Evolutionary conservation across 1,284 basidiomycete genomes (phyloP).

Genomic region (Rhodotorula sp.): DNA sequence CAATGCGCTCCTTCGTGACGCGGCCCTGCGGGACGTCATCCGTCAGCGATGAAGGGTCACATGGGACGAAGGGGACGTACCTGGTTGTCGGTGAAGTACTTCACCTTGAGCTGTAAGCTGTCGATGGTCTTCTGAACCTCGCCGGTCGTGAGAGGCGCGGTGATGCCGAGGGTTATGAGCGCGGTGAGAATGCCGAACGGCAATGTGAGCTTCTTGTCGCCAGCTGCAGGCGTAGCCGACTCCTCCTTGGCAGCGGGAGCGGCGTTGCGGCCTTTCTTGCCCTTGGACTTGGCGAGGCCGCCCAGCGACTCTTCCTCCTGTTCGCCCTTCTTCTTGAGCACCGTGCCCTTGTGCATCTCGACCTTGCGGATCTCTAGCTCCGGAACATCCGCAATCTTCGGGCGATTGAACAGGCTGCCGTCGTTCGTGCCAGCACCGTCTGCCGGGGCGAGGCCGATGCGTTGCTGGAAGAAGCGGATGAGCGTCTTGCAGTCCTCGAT

Average conservation of each 20-base stretch:
- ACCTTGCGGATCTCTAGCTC: slow-evolving; percentile 83
- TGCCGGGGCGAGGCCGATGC: slow-evolving; percentile 50
- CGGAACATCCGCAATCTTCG: slow-evolving; percentile 56
- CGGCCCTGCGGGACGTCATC: slow-evolving; percentile 29
- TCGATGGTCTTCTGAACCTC: slow-evolving; percentile 83
- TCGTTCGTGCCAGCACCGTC: slow-evolving; percentile 53
- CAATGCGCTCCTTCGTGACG: slow-evolving; percentile 62
- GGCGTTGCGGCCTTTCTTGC: slow-evolving; percentile 57
- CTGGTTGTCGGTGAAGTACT: slow-evolving; percentile 78
- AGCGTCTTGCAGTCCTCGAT: slow-evolving; percentile 96
- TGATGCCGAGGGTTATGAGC: slow-evolving; percentile 82
- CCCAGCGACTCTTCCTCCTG: slow-evolving; percentile 79
- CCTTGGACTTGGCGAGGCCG: slow-evolving; percentile 69
- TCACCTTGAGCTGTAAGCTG: slow-evolving; percentile 89
- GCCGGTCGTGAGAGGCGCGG: slow-evolving; percentile 72
- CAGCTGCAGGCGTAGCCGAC: neutral
- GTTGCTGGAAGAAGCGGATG: slow-evolving; percentile 80
- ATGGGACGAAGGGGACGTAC: slow-evolving; percentile 47
- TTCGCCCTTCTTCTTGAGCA: slow-evolving; percentile 83
- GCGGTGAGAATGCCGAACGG: slow-evolving; percentile 83
- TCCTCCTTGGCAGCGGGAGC: slow-evolving; percentile 25
- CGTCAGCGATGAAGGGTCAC: neutral
- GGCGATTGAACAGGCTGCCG: slow-evolving; percentile 43
- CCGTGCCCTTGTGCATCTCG: slow-evolving; percentile 62
- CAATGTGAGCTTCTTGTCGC: slow-evolving; percentile 61